Conservation (phyloP, 2,329 filamentous ascomycete genomes). For the Sporothrix luriei region DNA sequence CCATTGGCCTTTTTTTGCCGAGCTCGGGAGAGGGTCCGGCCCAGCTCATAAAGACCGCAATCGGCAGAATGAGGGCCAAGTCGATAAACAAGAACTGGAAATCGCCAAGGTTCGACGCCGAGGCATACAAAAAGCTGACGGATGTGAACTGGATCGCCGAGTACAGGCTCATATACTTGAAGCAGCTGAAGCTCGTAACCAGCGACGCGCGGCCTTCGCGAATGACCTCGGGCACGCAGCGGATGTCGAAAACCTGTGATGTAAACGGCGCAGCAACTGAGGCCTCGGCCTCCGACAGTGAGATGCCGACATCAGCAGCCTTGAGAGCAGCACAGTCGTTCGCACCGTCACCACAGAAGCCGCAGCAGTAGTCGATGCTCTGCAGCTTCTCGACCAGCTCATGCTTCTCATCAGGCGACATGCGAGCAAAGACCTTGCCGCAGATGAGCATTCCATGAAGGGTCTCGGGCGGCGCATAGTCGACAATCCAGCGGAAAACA, state of each 20-base stretch:
- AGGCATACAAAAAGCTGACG: conserved; percentile 94
- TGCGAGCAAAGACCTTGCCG: conserved; percentile 93
- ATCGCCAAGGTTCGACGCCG: conserved; percentile 90
- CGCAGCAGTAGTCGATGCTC: conserved; percentile 90
- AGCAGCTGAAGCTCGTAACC: conserved; percentile 98
- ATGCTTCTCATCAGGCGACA: conserved; percentile 99
- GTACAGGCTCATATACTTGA: conserved; percentile 99
- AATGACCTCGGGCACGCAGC: conserved; percentile 91
- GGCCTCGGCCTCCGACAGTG: conserved; percentile 93
- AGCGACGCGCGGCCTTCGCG: conserved; percentile 90
- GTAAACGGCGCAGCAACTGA: conserved; percentile 98
- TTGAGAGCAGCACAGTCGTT: conserved; percentile 98
- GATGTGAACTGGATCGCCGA: conserved; percentile 99
- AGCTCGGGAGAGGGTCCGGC: conserved; percentile 78
- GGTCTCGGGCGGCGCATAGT: conserved; percentile 81
- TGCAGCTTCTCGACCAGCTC: conserved; percentile 97
- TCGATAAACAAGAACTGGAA: conserved; percentile 98
- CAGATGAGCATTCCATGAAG: conserved; percentile 82
- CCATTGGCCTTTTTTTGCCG: conserved; percentile 83
- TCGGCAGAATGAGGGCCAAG: conserved; percentile 85
- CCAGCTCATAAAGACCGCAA: conserved; percentile 99
- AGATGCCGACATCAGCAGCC: conserved; percentile 95
- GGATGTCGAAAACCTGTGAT: conserved; percentile 92
- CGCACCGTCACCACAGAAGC: conserved; percentile 95
- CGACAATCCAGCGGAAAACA: conserved; percentile 93